phyloP scores from a whole-genome alignment of 805 yeast genomes.

The Schwanniomyces occidentalis region DNA sequence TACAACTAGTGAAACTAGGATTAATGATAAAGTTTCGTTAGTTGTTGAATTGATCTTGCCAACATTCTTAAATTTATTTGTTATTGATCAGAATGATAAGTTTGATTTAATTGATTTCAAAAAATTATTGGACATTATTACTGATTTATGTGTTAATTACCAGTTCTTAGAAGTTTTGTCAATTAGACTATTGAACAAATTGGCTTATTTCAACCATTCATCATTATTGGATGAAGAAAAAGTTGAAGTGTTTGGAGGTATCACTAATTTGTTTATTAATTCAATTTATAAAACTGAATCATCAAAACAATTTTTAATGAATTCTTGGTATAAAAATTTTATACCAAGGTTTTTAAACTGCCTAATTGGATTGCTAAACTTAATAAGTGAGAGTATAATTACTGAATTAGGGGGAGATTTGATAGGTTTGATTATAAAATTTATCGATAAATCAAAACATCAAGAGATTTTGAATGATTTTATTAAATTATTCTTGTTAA shows the following conservation, averaged over 20 bases:
- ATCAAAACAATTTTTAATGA: conserved; percentile 35
- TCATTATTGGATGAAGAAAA: conserved; percentile 2
- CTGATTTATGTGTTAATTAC: conserved; percentile 38
- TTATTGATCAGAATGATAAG: conserved; percentile 5
- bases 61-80: conserved; percentile 46
- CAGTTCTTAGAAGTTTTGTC: conserved; percentile 46
- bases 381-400: conserved; percentile 17
- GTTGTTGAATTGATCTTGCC: conserved; percentile 56
- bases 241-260: conserved; percentile 9
- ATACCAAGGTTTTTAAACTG: conserved; percentile 37
- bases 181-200: conserved; percentile 44
- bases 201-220: conserved; percentile 13
- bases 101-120: conserved; percentile 9
- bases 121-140: conserved; percentile 20
- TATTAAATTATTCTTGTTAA: conserved; percentile 34
- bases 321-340: conserved; percentile 45
- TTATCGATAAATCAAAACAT: conserved; percentile 43
- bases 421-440: conserved; percentile 41
- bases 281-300: conserved; percentile 30
- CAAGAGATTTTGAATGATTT: conserved; percentile 44
- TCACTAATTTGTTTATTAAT: conserved; percentile 23
- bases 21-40: conserved; percentile 26
- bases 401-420: conserved; percentile 43
- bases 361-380: conserved; percentile 1
- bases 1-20: conserved; percentile 1